These are phyloP conservation scores for Diaporthe sp. DNA, from an alignment of 2,329 filamentous ascomycete genomes.

Conservation along the genomic window DNA sequence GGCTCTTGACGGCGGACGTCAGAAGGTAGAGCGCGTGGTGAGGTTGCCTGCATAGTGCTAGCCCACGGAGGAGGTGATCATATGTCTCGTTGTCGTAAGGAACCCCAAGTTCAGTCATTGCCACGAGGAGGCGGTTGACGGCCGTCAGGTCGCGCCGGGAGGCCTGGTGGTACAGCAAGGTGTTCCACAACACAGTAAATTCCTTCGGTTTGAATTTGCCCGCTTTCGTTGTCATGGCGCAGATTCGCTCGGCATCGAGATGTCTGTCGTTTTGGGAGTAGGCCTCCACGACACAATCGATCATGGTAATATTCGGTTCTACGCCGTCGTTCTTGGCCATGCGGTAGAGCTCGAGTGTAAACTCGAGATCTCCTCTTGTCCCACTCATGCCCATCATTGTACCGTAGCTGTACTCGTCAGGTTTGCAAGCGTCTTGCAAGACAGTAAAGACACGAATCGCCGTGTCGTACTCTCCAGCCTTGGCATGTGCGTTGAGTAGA, in stretches of 20 bases:
- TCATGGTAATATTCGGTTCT: slow-evolving; percentile 65
- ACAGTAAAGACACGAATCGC: slow-evolving; percentile 72
- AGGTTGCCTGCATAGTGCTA: slow-evolving; percentile 60
- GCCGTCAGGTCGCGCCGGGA: slow-evolving; percentile 64
- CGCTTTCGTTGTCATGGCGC: slow-evolving; percentile 63
- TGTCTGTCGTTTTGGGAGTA: slow-evolving; percentile 69
- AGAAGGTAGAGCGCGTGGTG: slow-evolving; percentile 62
- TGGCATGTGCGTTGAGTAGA: slow-evolving; percentile 76
- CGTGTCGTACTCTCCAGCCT: slow-evolving; percentile 73
- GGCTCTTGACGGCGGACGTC: slow-evolving; percentile 53
- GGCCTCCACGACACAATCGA: slow-evolving; percentile 74
- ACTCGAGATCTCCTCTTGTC: slow-evolving; percentile 77
- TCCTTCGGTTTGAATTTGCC: slow-evolving; percentile 55
- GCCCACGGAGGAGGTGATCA: slow-evolving; percentile 58
- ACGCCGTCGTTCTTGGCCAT: slow-evolving; percentile 67
- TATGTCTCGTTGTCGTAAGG: slow-evolving; percentile 63
- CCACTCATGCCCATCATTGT: slow-evolving; percentile 80
- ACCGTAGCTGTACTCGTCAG: slow-evolving; percentile 74
- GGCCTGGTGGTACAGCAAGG: slow-evolving; percentile 77
- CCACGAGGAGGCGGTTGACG: slow-evolving; percentile 58
- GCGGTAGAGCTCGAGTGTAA: slow-evolving; percentile 72
- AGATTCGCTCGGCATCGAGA: slow-evolving; percentile 67
- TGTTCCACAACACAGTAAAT: slow-evolving; percentile 80
- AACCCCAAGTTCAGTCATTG: slow-evolving; percentile 59
- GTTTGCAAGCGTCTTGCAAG: slow-evolving; percentile 60